A percentile compares a stretch with the other conserved stretches of the same genome.
These are phyloP conservation scores for Piper longum DNA, from an alignment of 164 flowering plant species.

Conservation along the genomic window DNA sequence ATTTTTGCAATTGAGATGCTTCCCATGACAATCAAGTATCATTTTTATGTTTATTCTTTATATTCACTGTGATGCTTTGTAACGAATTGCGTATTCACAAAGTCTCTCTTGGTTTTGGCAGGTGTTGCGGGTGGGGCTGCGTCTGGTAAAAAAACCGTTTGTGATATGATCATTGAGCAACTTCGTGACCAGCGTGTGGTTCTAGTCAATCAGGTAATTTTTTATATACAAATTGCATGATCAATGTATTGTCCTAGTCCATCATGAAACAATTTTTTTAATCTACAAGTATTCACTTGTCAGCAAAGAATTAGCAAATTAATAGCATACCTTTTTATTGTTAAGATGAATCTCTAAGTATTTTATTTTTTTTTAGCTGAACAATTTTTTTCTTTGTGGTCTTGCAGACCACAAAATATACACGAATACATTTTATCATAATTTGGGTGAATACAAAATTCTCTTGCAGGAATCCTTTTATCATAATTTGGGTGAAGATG, in stretches of 20 bases:
- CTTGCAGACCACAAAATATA: too few relatives aligned
- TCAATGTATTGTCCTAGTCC: too few relatives aligned
- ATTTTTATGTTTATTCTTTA: too few relatives aligned
- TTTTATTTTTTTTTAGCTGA: too few relatives aligned
- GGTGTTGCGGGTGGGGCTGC: slow-evolving; percentile 99
- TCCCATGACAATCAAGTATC: too few relatives aligned
- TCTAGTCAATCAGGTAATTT: slow-evolving; percentile 77
- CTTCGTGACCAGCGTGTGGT: slow-evolving; percentile 98
- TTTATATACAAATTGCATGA: background rate
- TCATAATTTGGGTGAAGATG: slow-evolving; percentile 64
- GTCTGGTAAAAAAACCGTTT: slow-evolving; percentile 93
- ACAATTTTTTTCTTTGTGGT: background rate
- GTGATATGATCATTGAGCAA: slow-evolving; percentile 94
- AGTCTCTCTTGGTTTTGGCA: slow-evolving; percentile 10
- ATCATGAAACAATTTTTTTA: too few relatives aligned
- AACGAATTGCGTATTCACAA: too few relatives aligned
- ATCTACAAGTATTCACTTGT: too few relatives aligned
- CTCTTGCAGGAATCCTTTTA: slow-evolving; percentile 85
- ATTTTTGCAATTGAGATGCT: too few relatives aligned
- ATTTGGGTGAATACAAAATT: slow-evolving; percentile 66
- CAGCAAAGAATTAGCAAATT: too few relatives aligned
- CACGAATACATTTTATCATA: slow-evolving; percentile 94
- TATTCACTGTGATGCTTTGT: background rate
- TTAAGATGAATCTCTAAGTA: background rate
- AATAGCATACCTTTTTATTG: too few relatives aligned